These are phyloP conservation scores for Trametes gibbosa DNA, from an alignment of 768 basidiomycete species.

Conservation along the genomic window DNA sequence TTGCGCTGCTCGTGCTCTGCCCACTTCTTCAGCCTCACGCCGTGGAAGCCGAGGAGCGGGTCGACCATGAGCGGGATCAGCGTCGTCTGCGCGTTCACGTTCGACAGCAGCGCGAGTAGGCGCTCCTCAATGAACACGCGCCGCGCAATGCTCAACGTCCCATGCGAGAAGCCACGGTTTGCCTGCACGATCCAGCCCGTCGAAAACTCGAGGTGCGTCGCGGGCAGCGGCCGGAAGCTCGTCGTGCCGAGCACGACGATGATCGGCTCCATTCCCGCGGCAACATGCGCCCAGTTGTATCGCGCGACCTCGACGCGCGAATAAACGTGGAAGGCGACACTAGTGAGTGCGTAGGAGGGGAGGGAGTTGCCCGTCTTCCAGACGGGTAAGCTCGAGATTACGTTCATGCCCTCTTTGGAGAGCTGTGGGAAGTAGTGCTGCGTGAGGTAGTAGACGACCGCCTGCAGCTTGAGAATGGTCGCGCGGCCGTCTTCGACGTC, in stretches of 20 bases:
- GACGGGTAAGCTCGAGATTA: constrained; percentile 27
- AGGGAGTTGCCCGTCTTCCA: constrained; percentile 1
- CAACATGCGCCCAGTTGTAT: background rate
- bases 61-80: constrained; percentile 22
- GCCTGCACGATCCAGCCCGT: background rate
- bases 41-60: constrained; percentile 16
- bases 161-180: constrained; percentile 16
- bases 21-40: constrained; percentile 24
- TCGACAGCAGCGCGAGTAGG: constrained; percentile 21
- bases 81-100: constrained; percentile 27
- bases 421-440: constrained; percentile 23
- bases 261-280: constrained; percentile 11
- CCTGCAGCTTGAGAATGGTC: constrained; percentile 13
- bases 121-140: constrained; percentile 22
- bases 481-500: constrained; percentile 9
- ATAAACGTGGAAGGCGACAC: constrained; percentile 20
- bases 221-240: constrained; percentile 6
- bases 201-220: constrained; percentile 7
- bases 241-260: constrained; percentile 27
- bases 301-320: constrained; percentile 11
- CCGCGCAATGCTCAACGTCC: constrained; percentile 23
- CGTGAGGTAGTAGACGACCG: constrained; percentile 22
- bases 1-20: constrained; percentile 5
- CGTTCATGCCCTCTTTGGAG: constrained; percentile 16
- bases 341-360: constrained; percentile 17